Base-by-base conservation (phyloP, 2,329 filamentous ascomycete species). In the Lomentospora prolificans region DNA sequence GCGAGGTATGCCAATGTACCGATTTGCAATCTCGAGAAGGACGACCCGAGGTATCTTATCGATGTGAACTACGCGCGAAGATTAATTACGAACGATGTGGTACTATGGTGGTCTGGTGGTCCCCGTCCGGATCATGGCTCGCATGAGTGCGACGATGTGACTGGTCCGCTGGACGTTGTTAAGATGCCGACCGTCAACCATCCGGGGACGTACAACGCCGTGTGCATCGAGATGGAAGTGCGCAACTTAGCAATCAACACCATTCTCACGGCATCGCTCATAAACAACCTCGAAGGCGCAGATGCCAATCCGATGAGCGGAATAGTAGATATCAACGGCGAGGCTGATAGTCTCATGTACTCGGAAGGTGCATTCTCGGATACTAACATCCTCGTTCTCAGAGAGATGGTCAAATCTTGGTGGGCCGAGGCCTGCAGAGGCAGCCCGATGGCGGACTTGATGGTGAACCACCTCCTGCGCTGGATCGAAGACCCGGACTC, bases 351-450 rank as follows among this genome's bases (percentile, higher is more conserved):
- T 14, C 79, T 63, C 25, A 70, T 73, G 27, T 66, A 71, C 1
- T 69, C 65, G 4, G 70, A 72, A 48, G 71, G 70, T 10, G 89
- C 92, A 0, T 99, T 99, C 67, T 86, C 92, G n/a, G 88, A 90
- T 52, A 90, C 92, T 3, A 89, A 90, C 55, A 88, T 97, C 3
- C 81, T 86, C 5, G 94, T 99, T 0, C 77, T 99, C 3, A 86
- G 94, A 12, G 95, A 97, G 64, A 96, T 99, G 91, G 94, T 99
- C 62, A 96, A 96, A 69, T 82, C 89, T 2, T 99, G 95, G 95
- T 99, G 94, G 94, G 81, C 86, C 1, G 92, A 99, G 69, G 95
- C 94, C 4, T 94, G 89, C 66, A 84, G 83, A 59, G 90, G 90
- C 36, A 95, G 89, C 63, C 86, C 83, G 41, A 96, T 99, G 90